phyloP scores from a whole-genome alignment of 1,284 basidiomycete species.

The Exsudoporus floridanus region DNA sequence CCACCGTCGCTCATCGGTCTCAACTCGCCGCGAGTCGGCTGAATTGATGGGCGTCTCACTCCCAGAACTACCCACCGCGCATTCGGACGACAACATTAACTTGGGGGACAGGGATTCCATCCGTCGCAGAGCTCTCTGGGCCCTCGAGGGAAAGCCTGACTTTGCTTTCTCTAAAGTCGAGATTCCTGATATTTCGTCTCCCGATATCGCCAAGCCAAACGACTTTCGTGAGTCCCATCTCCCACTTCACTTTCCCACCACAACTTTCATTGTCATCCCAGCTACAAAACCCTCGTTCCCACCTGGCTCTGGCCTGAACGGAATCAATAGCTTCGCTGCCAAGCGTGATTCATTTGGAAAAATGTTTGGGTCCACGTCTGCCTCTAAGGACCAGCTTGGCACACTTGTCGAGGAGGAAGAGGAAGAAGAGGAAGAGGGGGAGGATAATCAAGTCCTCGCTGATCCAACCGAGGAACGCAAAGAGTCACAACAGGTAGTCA shows the following conservation, averaged over 20 bases:
- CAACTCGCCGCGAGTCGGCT: slow-evolving; percentile 77
- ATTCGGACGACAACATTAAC: slow-evolving; percentile 63
- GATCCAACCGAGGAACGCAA: slow-evolving; percentile 8
- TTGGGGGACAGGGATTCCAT: slow-evolving; percentile 74
- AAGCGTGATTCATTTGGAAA: slow-evolving; percentile 80
- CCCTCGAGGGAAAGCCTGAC: slow-evolving; percentile 74
- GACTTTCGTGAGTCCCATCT: slow-evolving; percentile 56
- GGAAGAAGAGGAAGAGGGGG: slow-evolving; percentile 75
- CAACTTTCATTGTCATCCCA: slow-evolving; percentile 15
- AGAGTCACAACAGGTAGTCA: slow-evolving; percentile 7
- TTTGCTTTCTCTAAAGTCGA: slow-evolving; percentile 69
- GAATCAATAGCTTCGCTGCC: slow-evolving; percentile 43
- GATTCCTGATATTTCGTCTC: slow-evolving; percentile 69
- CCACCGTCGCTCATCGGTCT: slow-evolving; percentile 78
- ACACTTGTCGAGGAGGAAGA: slow-evolving; percentile 81
- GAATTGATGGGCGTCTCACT: slow-evolving; percentile 79
- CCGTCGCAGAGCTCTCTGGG: slow-evolving; percentile 73
- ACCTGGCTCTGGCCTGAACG: slow-evolving; percentile 41
- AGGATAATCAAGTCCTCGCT: slow-evolving; percentile 38
- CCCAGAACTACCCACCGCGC: slow-evolving; percentile 55
- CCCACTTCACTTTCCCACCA: slow-evolving; percentile 5
- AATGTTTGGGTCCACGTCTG: slow-evolving; percentile 54
- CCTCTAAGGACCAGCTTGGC: slow-evolving; percentile 70
- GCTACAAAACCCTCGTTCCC: slow-evolving; percentile 57
- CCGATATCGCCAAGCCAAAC: slow-evolving; percentile 53